Percentiles rank a stretch among this genome's conserved stretches.
Conservation (phyloP, 306 rosid genomes). For the Datisca glomerata region DNA sequence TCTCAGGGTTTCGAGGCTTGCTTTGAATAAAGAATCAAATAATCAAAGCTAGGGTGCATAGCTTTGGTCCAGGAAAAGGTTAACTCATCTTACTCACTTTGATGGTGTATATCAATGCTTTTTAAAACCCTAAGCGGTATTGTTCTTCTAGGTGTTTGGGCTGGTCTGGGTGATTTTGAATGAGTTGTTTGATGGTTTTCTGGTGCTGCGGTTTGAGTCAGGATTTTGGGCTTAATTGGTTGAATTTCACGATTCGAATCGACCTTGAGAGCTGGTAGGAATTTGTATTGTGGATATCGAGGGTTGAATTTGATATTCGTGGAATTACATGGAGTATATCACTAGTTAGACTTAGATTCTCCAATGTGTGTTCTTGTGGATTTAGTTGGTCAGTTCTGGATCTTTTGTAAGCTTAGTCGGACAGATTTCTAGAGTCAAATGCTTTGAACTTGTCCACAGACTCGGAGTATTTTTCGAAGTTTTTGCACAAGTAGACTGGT, state of each 20-base stretch:
- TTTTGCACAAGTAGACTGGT: neutral
- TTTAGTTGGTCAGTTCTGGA: neutral
- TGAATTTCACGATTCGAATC: neutral
- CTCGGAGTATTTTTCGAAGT: neutral
- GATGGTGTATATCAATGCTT: neutral
- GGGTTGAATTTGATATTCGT: neutral
- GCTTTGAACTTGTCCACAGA: conserved; percentile 11
- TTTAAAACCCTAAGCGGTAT: neutral
- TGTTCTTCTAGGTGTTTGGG: neutral
- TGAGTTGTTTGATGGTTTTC: no score
- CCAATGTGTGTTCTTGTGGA: neutral
- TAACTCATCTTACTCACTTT: neutral
- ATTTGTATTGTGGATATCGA: neutral
- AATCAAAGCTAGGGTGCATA: neutral
- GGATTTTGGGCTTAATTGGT: neutral
- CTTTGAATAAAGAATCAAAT: neutral
- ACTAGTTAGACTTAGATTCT: no score
- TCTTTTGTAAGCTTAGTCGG: conserved; percentile 17
- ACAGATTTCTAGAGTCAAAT: conserved; percentile 55
- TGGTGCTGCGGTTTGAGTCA: neutral
- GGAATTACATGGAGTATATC: neutral
- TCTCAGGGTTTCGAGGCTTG: conserved; percentile 37
- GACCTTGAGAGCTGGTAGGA: neutral
- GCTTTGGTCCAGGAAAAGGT: neutral
- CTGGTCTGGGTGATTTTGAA: neutral